A percentile compares a stretch with the other conserved stretches of the same genome.
Conservation (phyloP, 108 stramenopile genomes). For the Nitzschia inconspicua region DNA sequence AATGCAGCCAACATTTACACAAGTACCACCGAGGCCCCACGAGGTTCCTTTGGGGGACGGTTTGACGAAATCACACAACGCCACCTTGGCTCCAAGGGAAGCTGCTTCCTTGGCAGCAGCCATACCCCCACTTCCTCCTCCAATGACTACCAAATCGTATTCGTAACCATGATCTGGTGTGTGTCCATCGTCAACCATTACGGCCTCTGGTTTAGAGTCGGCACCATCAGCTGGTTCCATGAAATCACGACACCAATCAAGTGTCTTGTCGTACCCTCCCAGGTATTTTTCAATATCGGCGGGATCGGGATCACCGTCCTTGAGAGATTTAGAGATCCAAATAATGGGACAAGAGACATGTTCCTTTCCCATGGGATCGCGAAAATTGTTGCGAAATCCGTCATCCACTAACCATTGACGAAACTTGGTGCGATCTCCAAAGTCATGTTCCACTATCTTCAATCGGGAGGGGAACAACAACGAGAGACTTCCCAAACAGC, state of each 20-base stretch:
- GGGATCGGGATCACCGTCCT: slow-evolving; percentile 22
- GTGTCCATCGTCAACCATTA: slow-evolving; percentile 69
- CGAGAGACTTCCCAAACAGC: slow-evolving; percentile 69
- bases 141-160: slow-evolving; percentile 96
- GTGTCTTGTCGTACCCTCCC: slow-evolving; percentile 81
- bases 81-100: slow-evolving; percentile 89
- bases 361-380: slow-evolving; percentile 29
- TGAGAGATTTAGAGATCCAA: slow-evolving; percentile 47
- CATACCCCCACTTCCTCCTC: slow-evolving; percentile 97
- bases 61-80: slow-evolving; percentile 95
- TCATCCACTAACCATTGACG: slow-evolving; percentile 77
- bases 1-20: slow-evolving; percentile 97
- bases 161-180: slow-evolving; percentile 74
- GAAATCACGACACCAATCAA: slow-evolving; percentile 72
- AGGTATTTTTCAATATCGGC: slow-evolving; percentile 61
- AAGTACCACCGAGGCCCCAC: slow-evolving; percentile 99
- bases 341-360: slow-evolving; percentile 68
- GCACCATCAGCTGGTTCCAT: slow-evolving; percentile 22
- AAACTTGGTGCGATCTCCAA: slow-evolving; percentile 59
- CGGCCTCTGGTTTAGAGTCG: not conserved
- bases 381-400: slow-evolving; percentile 47
- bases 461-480: slow-evolving; percentile 74
- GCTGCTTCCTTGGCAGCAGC: slow-evolving; percentile 93
- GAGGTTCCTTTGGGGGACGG: slow-evolving; percentile 90
- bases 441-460: slow-evolving; percentile 68